These are phyloP conservation scores for Leucocoprinus leucothites DNA, from an alignment of 768 basidiomycete genomes.

Conservation along the genomic window DNA sequence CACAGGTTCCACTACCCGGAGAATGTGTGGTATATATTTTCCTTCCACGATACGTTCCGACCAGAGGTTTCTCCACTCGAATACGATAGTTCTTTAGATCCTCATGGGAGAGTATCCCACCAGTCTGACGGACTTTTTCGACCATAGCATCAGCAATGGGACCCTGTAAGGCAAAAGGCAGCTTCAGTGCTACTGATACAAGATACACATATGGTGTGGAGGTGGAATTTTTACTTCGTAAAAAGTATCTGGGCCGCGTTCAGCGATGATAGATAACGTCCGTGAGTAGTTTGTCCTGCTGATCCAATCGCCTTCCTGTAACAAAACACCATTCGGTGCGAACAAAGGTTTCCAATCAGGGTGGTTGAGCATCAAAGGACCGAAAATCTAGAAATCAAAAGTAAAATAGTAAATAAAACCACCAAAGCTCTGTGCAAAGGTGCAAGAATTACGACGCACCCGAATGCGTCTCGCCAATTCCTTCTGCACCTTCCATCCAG, in stretches of 20 bases:
- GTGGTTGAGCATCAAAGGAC: too few relatives aligned
- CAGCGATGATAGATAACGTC: conserved; percentile 72
- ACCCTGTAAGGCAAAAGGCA: too few relatives aligned
- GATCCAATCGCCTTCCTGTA: conserved; percentile 75
- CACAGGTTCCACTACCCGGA: conserved; percentile 80
- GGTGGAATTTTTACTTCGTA: conserved; percentile 70
- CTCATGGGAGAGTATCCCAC: conserved; percentile 62
- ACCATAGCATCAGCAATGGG: too few relatives aligned
- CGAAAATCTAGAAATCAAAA: too few relatives aligned
- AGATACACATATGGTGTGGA: too few relatives aligned
- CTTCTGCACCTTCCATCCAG: too few relatives aligned
- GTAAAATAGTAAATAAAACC: too few relatives aligned
- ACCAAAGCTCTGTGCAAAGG: conserved; percentile 35
- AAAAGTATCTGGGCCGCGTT: conserved; percentile 76
- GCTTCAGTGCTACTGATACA: too few relatives aligned
- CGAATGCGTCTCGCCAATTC: conserved; percentile 74
- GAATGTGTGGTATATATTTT: conserved; percentile 84
- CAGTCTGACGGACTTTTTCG: too few relatives aligned
- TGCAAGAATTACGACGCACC: background rate
- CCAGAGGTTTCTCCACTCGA: conserved; percentile 67
- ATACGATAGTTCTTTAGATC: conserved; percentile 75
- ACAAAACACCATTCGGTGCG: conserved; percentile 68
- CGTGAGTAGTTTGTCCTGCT: conserved; percentile 69
- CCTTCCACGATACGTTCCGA: conserved; percentile 75
- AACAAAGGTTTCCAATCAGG: conserved; percentile 85